Conservation (phyloP, 768 basidiomycete species). For the Gautieria morchelliformis region DNA sequence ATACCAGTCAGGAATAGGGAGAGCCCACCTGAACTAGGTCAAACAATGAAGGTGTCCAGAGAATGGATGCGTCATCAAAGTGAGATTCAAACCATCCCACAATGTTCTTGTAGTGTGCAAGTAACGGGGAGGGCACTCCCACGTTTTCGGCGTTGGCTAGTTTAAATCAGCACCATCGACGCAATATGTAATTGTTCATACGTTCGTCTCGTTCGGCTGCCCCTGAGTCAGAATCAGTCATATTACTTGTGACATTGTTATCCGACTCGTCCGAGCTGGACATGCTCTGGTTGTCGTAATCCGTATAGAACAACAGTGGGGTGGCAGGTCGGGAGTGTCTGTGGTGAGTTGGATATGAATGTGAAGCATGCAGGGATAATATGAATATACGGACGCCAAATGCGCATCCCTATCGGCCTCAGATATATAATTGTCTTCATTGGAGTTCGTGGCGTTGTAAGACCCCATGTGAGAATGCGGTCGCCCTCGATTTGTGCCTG, state of each 20-base stretch:
- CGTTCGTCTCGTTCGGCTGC: not conserved
- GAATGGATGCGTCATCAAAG: not conserved
- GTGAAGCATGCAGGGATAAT: not conserved
- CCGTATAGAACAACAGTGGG: constrained; percentile 15
- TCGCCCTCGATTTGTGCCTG: not conserved
- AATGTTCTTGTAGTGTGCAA: constrained; percentile 3
- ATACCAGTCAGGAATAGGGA: not conserved
- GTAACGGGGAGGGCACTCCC: not conserved
- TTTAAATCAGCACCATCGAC: not conserved
- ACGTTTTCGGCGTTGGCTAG: not conserved
- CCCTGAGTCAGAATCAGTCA: constrained; percentile 24
- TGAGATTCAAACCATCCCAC: constrained; percentile 1
- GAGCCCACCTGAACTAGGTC: not conserved
- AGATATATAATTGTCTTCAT: constrained; percentile 50
- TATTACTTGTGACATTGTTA: constrained; percentile 27
- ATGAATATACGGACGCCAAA: constrained; percentile 43
- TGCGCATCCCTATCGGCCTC: constrained; percentile 65
- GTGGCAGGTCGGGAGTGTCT: constrained; percentile 48
- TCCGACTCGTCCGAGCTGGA: constrained; percentile 70
- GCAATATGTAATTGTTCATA: not conserved
- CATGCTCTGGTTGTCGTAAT: constrained; percentile 35
- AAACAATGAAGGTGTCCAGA: not conserved
- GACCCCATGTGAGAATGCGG: not conserved
- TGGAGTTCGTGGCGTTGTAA: constrained; percentile 40
- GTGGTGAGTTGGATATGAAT: not conserved